Evolutionary conservation across 495 filamentous ascomycete genomes (phyloP).

Genomic region (Hypoxylon trugodes): DNA sequence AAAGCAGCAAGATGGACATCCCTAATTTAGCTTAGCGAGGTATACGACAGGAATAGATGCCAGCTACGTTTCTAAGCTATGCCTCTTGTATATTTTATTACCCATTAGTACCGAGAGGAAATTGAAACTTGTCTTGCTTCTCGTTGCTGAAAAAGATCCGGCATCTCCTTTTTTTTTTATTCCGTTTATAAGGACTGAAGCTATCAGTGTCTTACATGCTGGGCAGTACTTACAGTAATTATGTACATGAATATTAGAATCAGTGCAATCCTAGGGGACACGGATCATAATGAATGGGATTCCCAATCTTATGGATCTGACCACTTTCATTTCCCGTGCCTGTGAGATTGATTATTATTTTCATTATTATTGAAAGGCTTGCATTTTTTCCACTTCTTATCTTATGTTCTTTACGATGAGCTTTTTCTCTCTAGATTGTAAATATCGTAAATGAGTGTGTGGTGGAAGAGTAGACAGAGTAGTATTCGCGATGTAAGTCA

Average conservation of each 20-base stretch:
- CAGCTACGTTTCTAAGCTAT: conserved; percentile 5
- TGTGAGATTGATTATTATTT: conserved; percentile 13
- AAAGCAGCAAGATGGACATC: conserved; percentile 33
- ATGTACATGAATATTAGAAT: too few relatives aligned
- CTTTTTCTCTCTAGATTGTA: too few relatives aligned
- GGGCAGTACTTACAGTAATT: too few relatives aligned
- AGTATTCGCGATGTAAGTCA: too few relatives aligned
- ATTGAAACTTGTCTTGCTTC: conserved; percentile 25
- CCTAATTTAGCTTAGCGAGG: conserved; percentile 23
- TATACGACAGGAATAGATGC: conserved; percentile 12
- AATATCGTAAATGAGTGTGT: too few relatives aligned
- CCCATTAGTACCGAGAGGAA: conserved; percentile 2
- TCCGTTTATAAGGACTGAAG: neutral
- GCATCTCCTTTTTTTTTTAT: neutral
- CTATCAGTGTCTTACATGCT: neutral
- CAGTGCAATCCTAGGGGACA: neutral
- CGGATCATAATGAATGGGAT: conserved; percentile 7
- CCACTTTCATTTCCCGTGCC: conserved; percentile 12
- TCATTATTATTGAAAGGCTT: conserved; percentile 1
- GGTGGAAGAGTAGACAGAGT: too few relatives aligned
- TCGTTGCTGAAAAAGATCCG: conserved; percentile 7
- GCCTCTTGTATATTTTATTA: conserved; percentile 6
- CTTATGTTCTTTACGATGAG: too few relatives aligned
- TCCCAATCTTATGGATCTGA: conserved; percentile 10
- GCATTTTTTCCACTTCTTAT: neutral